A percentile compares a stretch with the other conserved stretches of the same genome.
These are phyloP conservation scores for Leccinellum albellum DNA, from an alignment of 768 basidiomycete genomes.

Conservation along the genomic window DNA sequence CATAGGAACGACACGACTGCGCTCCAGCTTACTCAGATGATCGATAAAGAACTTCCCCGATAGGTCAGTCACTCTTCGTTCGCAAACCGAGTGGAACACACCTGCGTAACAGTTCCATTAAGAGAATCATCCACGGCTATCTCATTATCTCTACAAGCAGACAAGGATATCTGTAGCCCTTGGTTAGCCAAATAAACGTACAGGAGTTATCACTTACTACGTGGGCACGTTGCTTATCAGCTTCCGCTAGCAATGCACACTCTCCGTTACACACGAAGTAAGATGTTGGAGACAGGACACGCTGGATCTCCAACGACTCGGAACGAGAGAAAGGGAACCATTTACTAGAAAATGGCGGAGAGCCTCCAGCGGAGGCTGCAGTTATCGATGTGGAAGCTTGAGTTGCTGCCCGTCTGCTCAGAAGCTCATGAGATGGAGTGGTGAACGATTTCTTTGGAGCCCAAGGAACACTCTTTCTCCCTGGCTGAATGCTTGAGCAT, in stretches of 20 bases:
- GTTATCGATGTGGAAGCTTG: conserved; percentile 10
- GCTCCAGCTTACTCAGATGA: conserved; percentile 21
- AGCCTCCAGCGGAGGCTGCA: conserved; percentile 17
- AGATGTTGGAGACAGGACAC: conserved; percentile 21
- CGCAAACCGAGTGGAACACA: background rate
- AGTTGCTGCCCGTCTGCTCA: conserved; percentile 8
- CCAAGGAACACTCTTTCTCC: background rate
- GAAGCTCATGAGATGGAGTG: background rate
- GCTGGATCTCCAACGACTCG: background rate
- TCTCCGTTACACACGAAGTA: conserved; percentile 18
- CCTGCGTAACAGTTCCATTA: conserved; percentile 21
- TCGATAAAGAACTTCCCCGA: conserved; percentile 27
- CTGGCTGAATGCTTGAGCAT: conserved; percentile 3
- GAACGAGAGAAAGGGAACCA: conserved; percentile 17
- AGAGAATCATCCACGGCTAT: conserved; percentile 18
- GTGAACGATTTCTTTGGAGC: background rate
- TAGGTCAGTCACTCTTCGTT: background rate
- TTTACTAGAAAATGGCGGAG: conserved; percentile 8
- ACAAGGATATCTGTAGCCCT: conserved; percentile 21
- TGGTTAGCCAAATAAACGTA: background rate
- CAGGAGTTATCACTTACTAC: conserved; percentile 18
- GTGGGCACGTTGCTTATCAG: conserved; percentile 11
- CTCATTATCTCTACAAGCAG: conserved; percentile 28
- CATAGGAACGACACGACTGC: background rate
- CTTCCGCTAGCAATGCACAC: conserved; percentile 5